Evolutionary conservation across 805 yeast genomes (phyloP), one percentile per base, ranked within the genome.

Genomic region (Yarrowia keelungensis): DNA sequence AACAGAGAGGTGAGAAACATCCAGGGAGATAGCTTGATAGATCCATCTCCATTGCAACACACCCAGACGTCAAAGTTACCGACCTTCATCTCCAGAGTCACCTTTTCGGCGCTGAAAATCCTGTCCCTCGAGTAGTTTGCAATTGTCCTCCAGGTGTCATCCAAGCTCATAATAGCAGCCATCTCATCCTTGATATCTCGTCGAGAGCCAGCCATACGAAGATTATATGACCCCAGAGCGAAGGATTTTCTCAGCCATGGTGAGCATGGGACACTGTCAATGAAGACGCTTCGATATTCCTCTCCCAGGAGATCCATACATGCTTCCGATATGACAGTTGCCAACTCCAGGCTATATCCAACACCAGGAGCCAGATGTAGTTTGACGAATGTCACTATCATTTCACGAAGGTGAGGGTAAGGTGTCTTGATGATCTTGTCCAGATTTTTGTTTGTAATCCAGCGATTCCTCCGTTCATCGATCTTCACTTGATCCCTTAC

Each of bases 31-130:
- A 46, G 15, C 35, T 46, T 46, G n/a, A 46, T 19, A 5, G 35
- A 19, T 7, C n/a, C 50, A 22, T 46, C 50, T 19, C 35, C 50
- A 22, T 46, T 46, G 50, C 50, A 46, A 12, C 50, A 46, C 50
- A 46, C 22, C 50, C 50, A 46, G 8, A 14, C 32, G 11, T 46
- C 50, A 7, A 46, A 22, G 32, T 46, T 46, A 9, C 35, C 50
- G 5, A 19, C 50, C 12, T 5, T 14, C 50, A 46, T 46, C 15
- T 46, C 50, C 26, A 46, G 8, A 11, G 50, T 46, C 15, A 46
- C 15, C 15, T 46, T 46, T 8, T 22, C 35, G 7, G 32, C 26
- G 15, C 50, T 11, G 32, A 46, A 46, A 15, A 46, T 46, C 11
- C 50, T 19, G 50, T 46, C 32, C 50, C 22, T 46, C 8, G 50